Percentiles rank a stretch among this genome's conserved stretches.
These are phyloP conservation scores for Ramaria rubella DNA, from an alignment of 768 basidiomycete genomes.

Conservation along the genomic window DNA sequence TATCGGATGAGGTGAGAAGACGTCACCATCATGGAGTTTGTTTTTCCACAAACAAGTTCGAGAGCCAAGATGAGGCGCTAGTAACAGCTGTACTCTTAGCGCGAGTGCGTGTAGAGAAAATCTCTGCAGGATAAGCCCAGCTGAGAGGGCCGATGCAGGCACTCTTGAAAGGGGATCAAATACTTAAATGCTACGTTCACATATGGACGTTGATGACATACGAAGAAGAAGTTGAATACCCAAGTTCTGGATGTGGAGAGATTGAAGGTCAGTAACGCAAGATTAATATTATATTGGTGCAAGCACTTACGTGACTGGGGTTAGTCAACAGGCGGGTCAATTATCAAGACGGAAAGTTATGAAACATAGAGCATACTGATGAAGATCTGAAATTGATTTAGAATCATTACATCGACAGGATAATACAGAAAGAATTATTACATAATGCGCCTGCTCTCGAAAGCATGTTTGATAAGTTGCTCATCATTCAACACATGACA, in stretches of 20 bases:
- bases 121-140: constrained; percentile 42
- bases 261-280: too few species aligned
- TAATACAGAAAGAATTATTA: background rate
- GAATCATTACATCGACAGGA: background rate
- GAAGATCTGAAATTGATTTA: background rate
- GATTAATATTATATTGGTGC: background rate
- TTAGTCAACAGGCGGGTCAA: background rate
- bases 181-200: constrained; percentile 33
- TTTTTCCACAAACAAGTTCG: constrained; percentile 31
- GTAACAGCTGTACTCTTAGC: constrained; percentile 41
- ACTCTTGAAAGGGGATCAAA: constrained; percentile 45
- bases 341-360: background rate
- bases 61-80: constrained; percentile 39
- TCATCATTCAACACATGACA: too few species aligned
- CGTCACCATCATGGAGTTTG: background rate
- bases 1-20: background rate
- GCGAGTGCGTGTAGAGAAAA: constrained; percentile 37
- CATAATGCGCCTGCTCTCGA: background rate
- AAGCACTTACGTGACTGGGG: background rate
- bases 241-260: background rate
- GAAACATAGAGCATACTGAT: background rate
- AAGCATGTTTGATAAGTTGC: background rate
- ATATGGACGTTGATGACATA: too few species aligned
- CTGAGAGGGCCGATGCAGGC: constrained; percentile 40
- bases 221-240: background rate